These are phyloP conservation scores for Phytophthora ramorum DNA, from an alignment of 352 stramenopile species.

Conservation along the genomic window DNA sequence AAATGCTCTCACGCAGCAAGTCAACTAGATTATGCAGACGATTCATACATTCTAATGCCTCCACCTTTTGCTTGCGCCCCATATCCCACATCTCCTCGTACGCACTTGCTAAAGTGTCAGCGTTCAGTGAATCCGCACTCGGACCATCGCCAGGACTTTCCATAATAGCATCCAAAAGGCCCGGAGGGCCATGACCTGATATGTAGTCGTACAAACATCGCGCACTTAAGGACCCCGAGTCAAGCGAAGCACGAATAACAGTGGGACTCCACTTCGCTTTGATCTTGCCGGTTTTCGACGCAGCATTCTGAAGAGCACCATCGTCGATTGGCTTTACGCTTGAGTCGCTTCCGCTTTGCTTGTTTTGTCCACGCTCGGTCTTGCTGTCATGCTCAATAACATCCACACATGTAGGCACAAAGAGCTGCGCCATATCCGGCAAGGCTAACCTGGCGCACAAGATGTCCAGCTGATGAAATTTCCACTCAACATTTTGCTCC, in stretches of 20 bases:
- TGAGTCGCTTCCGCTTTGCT: constrained; percentile 26
- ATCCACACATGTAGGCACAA: constrained; percentile 75
- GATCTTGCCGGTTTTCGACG: constrained; percentile 67
- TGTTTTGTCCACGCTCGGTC: constrained; percentile 33
- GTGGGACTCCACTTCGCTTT: constrained; percentile 68
- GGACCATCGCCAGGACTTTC: constrained; percentile 33
- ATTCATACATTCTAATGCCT: constrained; percentile 78
- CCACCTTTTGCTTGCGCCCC: constrained; percentile 58
- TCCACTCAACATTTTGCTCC: constrained; percentile 52
- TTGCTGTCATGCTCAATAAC: constrained; percentile 57
- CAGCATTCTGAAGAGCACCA: constrained; percentile 62
- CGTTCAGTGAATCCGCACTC: constrained; percentile 51
- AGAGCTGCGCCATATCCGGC: constrained; percentile 77
- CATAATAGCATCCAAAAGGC: constrained; percentile 57
- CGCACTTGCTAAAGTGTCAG: constrained; percentile 60
- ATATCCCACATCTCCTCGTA: constrained; percentile 82
- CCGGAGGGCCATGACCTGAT: constrained; percentile 55
- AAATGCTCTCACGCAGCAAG: constrained; percentile 72
- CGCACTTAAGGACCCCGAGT: constrained; percentile 64
- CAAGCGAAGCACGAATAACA: constrained; percentile 64
- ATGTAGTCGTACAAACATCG: constrained; percentile 79
- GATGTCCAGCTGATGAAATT: constrained; percentile 81
- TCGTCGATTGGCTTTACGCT: constrained; percentile 69
- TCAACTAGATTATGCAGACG: constrained; percentile 63
- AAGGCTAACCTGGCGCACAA: constrained; percentile 79